A percentile compares a stretch with the other conserved stretches of the same genome.
phyloP scores from a whole-genome alignment of 2,329 filamentous ascomycete genomes.

The Verticillium nonalfalfae region DNA sequence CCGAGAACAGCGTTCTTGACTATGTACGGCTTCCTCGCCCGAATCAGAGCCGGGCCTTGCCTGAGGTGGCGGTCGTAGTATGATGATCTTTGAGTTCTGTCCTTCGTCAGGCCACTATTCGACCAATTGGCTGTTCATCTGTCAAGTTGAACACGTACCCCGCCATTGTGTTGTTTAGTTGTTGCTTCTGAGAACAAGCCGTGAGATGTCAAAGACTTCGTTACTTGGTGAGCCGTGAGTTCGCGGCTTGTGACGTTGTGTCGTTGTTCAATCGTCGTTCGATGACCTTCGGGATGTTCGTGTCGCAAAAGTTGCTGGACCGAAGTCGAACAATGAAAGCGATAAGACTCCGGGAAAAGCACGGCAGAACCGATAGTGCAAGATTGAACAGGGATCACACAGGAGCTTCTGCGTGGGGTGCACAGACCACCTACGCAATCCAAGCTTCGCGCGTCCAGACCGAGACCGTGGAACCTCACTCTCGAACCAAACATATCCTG shows the following conservation, averaged over 20 bases:
- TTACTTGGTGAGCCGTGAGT: not conserved
- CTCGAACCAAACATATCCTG: not conserved
- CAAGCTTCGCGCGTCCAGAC: not conserved
- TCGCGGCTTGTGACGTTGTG: constrained; percentile 4
- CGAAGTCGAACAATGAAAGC: constrained; percentile 2
- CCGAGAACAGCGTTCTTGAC: constrained; percentile 85
- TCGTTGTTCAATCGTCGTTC: constrained; percentile 3
- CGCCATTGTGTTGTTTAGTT: not conserved
- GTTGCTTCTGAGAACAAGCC: not conserved
- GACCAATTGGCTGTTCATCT: not conserved
- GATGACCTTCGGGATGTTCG: not conserved
- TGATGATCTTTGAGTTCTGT: constrained; percentile 35
- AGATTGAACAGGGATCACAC: not conserved
- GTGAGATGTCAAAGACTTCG: not conserved
- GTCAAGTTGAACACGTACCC: not conserved
- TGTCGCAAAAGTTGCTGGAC: constrained; percentile 3
- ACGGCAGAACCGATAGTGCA: constrained; percentile 8
- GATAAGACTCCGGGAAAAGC: constrained; percentile 5
- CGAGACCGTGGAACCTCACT: not conserved
- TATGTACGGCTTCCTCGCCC: constrained; percentile 86
- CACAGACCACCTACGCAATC: constrained; percentile 2
- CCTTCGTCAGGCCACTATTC: constrained; percentile 6
- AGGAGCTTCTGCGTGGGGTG: not conserved
- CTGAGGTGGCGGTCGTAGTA: constrained; percentile 90
- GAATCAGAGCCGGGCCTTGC: constrained; percentile 82